phyloP scores from a whole-genome alignment of 345 rosid species.

The Eucalyptus decipiens region DNA sequence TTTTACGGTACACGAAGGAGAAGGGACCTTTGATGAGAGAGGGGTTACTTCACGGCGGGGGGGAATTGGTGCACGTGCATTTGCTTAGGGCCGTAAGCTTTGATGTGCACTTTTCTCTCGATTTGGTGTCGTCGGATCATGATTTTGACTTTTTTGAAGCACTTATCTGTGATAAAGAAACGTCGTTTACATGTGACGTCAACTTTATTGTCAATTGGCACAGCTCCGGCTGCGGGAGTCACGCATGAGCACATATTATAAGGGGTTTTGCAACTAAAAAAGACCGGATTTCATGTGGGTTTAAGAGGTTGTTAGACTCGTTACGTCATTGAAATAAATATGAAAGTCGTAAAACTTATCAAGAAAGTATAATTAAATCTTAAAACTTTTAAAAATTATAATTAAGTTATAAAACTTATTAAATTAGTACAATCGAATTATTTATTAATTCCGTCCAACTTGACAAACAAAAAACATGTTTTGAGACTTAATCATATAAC shows the following conservation, averaged over 20 bases:
- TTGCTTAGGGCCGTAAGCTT: not conserved
- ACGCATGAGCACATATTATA: not conserved
- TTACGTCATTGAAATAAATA: too few species aligned
- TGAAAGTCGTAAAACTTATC: not conserved
- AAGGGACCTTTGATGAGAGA: not conserved
- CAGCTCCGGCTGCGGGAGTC: not conserved
- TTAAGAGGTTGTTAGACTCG: not conserved
- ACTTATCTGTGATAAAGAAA: not conserved
- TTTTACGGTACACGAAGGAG: not conserved
- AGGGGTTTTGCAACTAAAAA: not conserved
- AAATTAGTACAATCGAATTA: too few species aligned
- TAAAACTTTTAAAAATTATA: fast-evolving
- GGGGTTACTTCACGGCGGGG: not conserved
- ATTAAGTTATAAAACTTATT: too few species aligned
- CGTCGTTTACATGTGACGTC: not conserved
- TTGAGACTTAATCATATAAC: too few species aligned
- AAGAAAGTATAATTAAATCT: too few species aligned
- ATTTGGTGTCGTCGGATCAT: not conserved
- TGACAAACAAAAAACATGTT: not conserved
- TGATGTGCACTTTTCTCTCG: not conserved
- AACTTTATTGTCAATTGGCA: not conserved
- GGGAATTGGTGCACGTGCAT: not conserved
- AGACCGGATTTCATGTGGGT: not conserved
- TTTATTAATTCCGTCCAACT: not conserved
- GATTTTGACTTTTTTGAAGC: not conserved